phyloP scores from a whole-genome alignment of 176 grass and related monocot genomes.

The maize (Zea mays) region DNA sequence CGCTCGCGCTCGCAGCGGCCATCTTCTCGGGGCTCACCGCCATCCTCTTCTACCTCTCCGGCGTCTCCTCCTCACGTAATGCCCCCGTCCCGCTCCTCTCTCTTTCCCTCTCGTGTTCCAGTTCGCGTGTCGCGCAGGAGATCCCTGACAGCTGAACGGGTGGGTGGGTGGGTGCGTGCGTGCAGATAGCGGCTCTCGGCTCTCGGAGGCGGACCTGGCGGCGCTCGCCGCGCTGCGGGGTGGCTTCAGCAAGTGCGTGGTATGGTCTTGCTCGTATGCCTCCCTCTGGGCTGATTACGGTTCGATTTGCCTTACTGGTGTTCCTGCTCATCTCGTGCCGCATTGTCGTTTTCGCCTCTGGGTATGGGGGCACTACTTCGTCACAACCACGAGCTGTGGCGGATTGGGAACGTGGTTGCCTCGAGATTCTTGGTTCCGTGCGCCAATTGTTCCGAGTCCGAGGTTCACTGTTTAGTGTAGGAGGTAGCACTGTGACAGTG shows the following conservation, averaged over 20 bases:
- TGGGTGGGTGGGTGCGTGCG: not conserved
- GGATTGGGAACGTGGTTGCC: not conserved
- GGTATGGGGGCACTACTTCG: not conserved
- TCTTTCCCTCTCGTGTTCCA: not conserved
- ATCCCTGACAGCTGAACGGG: conserved; percentile 20
- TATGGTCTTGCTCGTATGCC: conserved; percentile 39
- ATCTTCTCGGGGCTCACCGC: conserved; percentile 56
- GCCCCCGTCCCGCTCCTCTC: not conserved
- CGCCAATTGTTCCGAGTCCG: conserved; percentile 17
- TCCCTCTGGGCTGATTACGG: not conserved
- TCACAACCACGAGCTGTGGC: not conserved
- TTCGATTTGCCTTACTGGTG: not conserved
- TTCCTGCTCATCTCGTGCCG: not conserved
- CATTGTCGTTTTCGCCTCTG: not conserved
- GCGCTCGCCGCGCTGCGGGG: conserved; percentile 61
- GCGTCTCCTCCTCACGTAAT: conserved; percentile 72
- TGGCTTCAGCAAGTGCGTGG: conserved; percentile 85
- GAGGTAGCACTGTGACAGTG: not conserved
- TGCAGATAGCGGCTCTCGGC: conserved; percentile 54
- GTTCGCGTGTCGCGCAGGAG: conserved; percentile 9
- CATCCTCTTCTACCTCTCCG: conserved; percentile 79
- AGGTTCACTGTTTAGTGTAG: not conserved
- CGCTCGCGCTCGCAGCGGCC: conserved; percentile 57
- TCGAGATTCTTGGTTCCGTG: not conserved
- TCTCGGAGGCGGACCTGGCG: conserved; percentile 58